phyloP scores from a whole-genome alignment of 192 early-diverging fungal genomes.

The Chytriomyces confervae region DNA sequence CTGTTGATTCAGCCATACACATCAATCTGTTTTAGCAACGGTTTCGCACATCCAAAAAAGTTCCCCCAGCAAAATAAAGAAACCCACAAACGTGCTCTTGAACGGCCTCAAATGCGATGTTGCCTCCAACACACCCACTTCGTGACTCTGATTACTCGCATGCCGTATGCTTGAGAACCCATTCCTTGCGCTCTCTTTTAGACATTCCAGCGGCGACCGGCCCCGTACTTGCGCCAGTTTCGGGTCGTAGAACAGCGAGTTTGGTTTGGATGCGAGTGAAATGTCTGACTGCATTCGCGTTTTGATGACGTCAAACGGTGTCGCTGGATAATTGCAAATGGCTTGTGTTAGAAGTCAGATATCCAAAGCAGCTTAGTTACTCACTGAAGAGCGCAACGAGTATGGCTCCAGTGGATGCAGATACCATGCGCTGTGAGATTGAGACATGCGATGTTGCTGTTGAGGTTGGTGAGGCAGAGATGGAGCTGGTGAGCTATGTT shows the following conservation, averaged over 20 bases:
- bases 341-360: not conserved
- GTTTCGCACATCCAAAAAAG: not conserved
- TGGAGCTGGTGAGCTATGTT: not conserved
- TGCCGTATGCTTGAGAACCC: not conserved
- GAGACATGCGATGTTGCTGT: not conserved
- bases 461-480: not conserved
- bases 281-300: constrained; percentile 75
- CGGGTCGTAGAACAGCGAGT: constrained; percentile 24
- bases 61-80: not conserved
- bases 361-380: constrained; percentile 7
- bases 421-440: constrained; percentile 67
- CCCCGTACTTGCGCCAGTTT: not conserved
- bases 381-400: constrained; percentile 81
- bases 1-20: not conserved
- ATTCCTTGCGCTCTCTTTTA: not conserved
- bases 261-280: constrained; percentile 14
- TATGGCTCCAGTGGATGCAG: constrained; percentile 82
- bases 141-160: not conserved
- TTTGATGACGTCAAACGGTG: constrained; percentile 88
- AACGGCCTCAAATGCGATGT: constrained; percentile 23
- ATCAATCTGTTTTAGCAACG: not conserved
- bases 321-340: constrained; percentile 55
- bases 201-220: constrained; percentile 9
- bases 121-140: not conserved
- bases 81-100: constrained; percentile 1